Conservation (phyloP, 73 alveolate genomes). For the Symbiodinium pilosum region DNA sequence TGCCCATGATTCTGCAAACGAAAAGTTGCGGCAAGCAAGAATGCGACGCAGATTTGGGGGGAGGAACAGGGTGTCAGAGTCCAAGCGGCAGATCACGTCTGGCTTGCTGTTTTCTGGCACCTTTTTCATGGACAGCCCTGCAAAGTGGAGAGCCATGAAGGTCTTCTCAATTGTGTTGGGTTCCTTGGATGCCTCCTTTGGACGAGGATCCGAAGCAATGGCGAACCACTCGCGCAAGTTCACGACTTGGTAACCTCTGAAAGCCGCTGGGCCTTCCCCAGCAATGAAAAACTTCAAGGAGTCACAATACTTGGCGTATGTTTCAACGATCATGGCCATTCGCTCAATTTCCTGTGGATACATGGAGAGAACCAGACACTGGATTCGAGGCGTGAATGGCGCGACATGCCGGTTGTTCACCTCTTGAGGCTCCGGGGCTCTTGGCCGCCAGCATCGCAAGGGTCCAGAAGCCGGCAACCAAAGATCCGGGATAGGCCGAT, state of each 20-base stretch:
- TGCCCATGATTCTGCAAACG: conserved; percentile 50
- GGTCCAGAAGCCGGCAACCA: conserved; percentile 67
- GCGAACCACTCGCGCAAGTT: conserved; percentile 21
- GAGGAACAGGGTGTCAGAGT: conserved; percentile 68
- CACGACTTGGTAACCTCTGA: conserved; percentile 50
- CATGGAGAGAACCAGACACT: conserved; percentile 29
- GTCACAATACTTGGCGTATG: conserved; percentile 48
- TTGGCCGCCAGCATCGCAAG: conserved; percentile 35
- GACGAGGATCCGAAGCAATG: conserved; percentile 30
- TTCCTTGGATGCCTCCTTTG: background rate
- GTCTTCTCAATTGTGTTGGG: conserved; percentile 46
- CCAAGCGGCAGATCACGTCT: conserved; percentile 74
- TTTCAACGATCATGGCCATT: conserved; percentile 48
- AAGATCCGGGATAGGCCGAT: conserved; percentile 46
- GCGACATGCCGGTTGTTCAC: background rate
- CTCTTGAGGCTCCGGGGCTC: conserved; percentile 75
- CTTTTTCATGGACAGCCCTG: background rate
- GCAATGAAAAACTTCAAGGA: conserved; percentile 18
- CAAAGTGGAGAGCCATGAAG: conserved; percentile 46
- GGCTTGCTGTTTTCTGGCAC: background rate
- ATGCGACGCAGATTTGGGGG: conserved; percentile 72
- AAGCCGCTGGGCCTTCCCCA: background rate
- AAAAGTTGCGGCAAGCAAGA: conserved; percentile 52
- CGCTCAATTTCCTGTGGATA: conserved; percentile 69
- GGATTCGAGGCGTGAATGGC: background rate